Evolutionary conservation across 2,329 filamentous ascomycete species (phyloP).

Genomic region (Penicillium concentricum): DNA sequence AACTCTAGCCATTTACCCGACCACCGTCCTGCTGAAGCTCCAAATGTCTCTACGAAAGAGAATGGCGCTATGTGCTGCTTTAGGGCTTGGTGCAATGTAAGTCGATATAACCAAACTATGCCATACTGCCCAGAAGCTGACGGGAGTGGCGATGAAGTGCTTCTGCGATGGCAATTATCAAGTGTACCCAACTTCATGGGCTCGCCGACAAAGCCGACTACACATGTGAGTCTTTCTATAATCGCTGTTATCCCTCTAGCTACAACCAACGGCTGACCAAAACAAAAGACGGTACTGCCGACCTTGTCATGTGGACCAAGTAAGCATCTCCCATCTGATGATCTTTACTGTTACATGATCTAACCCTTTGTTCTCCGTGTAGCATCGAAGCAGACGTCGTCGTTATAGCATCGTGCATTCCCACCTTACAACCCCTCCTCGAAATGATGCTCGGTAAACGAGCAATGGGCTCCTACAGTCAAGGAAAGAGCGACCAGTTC

Average conservation of each 20-base stretch:
- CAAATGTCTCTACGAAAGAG: conserved; percentile 11
- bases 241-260: not conserved
- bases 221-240: conserved; percentile 25
- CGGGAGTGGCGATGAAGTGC: conserved; percentile 22
- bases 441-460: conserved; percentile 26
- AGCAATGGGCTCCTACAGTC: conserved; percentile 13
- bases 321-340: conserved; percentile 17
- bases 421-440: conserved; percentile 32
- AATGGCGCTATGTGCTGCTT: conserved; percentile 15
- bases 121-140: not conserved
- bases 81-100: conserved; percentile 34
- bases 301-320: conserved; percentile 49
- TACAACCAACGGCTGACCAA: not conserved
- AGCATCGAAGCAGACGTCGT: conserved; percentile 35
- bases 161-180: conserved; percentile 32
- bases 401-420: conserved; percentile 36
- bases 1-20: conserved; percentile 35
- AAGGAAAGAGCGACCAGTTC: conserved; percentile 7
- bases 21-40: conserved; percentile 15
- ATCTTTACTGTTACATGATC: not conserved
- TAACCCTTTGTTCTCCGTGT: not conserved
- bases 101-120: not conserved
- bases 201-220: conserved; percentile 30
- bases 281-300: conserved; percentile 34
- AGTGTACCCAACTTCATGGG: conserved; percentile 31